These are phyloP conservation scores for Calocera viscosa DNA, from an alignment of 768 basidiomycete species.

Conservation along the genomic window DNA sequence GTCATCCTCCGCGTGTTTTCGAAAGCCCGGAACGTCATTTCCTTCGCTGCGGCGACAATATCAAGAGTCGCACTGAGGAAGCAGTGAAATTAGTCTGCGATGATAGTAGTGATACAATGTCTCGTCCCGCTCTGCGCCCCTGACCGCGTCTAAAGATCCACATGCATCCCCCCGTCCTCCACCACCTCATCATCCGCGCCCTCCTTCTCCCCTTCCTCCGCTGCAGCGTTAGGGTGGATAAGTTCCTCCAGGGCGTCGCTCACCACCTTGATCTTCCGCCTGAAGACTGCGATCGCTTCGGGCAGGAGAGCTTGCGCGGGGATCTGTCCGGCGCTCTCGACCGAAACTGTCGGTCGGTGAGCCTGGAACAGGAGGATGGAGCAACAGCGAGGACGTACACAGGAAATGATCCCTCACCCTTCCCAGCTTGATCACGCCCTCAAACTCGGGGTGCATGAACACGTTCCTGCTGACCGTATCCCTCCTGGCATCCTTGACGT, in stretches of 20 bases:
- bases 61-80: no score
- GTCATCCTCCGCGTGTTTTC: no score
- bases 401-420: conserved; percentile 86
- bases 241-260: conserved; percentile 10
- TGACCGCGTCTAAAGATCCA: not conserved
- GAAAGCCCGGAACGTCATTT: no score
- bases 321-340: conserved; percentile 87
- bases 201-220: not conserved
- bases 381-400: conserved; percentile 66
- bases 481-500: conserved; percentile 46
- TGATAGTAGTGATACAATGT: no score
- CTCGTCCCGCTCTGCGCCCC: no score
- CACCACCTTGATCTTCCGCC: conserved; percentile 47
- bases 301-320: conserved; percentile 68
- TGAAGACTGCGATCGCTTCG: conserved; percentile 70
- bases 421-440: conserved; percentile 65
- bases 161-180: not conserved
- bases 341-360: conserved; percentile 56
- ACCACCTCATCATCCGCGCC: not conserved
- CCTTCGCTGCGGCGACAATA: no score
- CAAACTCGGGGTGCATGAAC: conserved; percentile 81
- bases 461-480: conserved; percentile 91
- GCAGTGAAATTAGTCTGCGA: no score
- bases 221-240: not conserved
- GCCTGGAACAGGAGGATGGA: not conserved